Evolutionary conservation across 2,329 filamentous ascomycete genomes (phyloP).

Genomic region (Ophiognomonia clavigignenti-juglandacearum): DNA sequence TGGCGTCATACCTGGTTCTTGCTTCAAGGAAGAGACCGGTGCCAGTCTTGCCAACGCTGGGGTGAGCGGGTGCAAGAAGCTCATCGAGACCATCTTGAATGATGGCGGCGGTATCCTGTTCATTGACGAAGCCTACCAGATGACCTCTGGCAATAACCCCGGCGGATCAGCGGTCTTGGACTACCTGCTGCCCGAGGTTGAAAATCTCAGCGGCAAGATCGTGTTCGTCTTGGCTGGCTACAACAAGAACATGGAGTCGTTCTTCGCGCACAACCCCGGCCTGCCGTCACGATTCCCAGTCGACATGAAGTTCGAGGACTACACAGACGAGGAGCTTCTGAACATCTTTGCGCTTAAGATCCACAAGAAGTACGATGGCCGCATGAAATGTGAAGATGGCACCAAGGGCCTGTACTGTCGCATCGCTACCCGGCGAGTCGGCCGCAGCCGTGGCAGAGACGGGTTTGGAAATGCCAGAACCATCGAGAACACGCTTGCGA

Average conservation of each 20-base stretch:
- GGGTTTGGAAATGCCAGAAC: constrained; percentile 72
- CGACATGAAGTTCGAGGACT: constrained; percentile 64
- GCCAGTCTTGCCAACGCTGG: constrained; percentile 60
- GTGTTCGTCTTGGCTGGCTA: constrained; percentile 73
- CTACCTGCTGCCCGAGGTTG: constrained; percentile 66
- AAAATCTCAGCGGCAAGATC: constrained; percentile 65
- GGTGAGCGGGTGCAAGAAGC: constrained; percentile 49
- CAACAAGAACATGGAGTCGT: constrained; percentile 67
- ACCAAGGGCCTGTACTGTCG: constrained; percentile 56
- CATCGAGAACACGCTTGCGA: constrained; percentile 56
- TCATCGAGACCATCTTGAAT: constrained; percentile 52
- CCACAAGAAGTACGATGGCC: constrained; percentile 43
- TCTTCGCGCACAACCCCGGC: constrained; percentile 71
- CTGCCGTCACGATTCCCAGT: constrained; percentile 65
- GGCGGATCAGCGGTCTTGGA: constrained; percentile 63
- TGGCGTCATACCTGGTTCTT: constrained; percentile 54
- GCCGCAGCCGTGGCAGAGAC: constrained; percentile 54
- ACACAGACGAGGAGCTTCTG: constrained; percentile 59
- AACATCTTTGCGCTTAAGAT: constrained; percentile 55
- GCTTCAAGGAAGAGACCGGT: constrained; percentile 64
- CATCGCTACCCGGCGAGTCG: constrained; percentile 58
- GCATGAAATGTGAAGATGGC: constrained; percentile 58
- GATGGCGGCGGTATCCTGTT: constrained; percentile 65
- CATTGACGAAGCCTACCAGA: constrained; percentile 76
- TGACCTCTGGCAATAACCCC: constrained; percentile 52